A percentile compares a stretch with the other conserved stretches of the same genome.
phyloP scores from a whole-genome alignment of 495 filamentous ascomycete species.

The Xylaria telfairii region DNA sequence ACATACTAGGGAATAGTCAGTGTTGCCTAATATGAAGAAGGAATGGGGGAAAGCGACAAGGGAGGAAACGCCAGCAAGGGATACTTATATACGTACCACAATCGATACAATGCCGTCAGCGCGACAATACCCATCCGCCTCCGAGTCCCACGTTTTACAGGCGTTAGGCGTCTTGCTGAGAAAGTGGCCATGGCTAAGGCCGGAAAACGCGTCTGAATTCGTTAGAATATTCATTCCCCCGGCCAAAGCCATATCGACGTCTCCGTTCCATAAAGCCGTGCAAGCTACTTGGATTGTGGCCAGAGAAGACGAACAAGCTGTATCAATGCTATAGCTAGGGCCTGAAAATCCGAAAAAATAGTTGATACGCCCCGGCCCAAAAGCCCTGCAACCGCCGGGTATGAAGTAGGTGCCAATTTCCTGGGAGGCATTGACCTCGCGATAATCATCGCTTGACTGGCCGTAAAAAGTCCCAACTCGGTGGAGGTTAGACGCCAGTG shows the following conservation, averaged over 20 bases:
- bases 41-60: no score
- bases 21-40: no score
- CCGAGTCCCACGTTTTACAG: slow-evolving; percentile 46
- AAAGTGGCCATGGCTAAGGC: slow-evolving; percentile 48
- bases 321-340: slow-evolving; percentile 58
- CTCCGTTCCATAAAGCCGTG: slow-evolving; percentile 46
- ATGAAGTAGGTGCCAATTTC: neutral
- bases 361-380: slow-evolving; percentile 36
- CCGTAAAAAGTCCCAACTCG: slow-evolving; percentile 38
- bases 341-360: slow-evolving; percentile 62
- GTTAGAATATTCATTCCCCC: slow-evolving; percentile 42
- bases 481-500: neutral
- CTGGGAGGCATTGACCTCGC: neutral
- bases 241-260: slow-evolving; percentile 49
- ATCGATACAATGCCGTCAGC: slow-evolving; percentile 61
- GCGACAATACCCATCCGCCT: slow-evolving; percentile 64
- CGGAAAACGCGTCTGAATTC: slow-evolving; percentile 37
- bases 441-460: slow-evolving; percentile 26
- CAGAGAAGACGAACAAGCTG: slow-evolving; percentile 60
- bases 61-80: no score
- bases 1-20: no score
- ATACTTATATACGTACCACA: no score
- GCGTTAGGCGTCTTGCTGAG: slow-evolving; percentile 39
- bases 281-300: slow-evolving; percentile 53
- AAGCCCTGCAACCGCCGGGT: slow-evolving; percentile 24